Evolutionary conservation across 108 stramenopile genomes (phyloP).

Genomic region (Nitzschia inconspicua): DNA sequence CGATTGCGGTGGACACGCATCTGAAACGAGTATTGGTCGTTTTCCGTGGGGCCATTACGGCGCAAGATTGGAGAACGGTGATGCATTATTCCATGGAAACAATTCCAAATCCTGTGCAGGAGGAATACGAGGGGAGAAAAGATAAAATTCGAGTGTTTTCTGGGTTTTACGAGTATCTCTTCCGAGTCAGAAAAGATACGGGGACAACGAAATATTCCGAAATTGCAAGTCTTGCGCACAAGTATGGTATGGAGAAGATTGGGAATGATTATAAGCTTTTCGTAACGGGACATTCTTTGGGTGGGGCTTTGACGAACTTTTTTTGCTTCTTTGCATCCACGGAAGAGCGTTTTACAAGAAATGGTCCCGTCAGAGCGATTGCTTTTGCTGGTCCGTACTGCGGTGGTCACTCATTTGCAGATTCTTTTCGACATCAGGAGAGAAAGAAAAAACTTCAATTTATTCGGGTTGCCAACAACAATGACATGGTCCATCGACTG

Average conservation of each 20-base stretch:
- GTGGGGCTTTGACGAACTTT: slow-evolving; percentile 51
- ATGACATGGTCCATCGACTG: slow-evolving; percentile 15
- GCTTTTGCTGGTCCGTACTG: slow-evolving; percentile 63
- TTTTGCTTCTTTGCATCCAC: slow-evolving; percentile 67
- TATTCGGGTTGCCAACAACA: slow-evolving; percentile 47
- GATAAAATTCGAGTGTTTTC: slow-evolving; percentile 39
- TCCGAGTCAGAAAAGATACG: slow-evolving; percentile 63
- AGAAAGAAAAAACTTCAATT: slow-evolving; percentile 41
- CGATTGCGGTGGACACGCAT: slow-evolving; percentile 49
- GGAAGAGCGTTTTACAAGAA: slow-evolving; percentile 60
- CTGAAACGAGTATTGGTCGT: slow-evolving; percentile 60
- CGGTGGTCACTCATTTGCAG: slow-evolving; percentile 46
- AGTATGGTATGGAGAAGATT: slow-evolving; percentile 50
- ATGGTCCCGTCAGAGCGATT: slow-evolving; percentile 54
- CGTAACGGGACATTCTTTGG: slow-evolving; percentile 62
- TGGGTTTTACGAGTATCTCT: slow-evolving; percentile 60
- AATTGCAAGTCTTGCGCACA: slow-evolving; percentile 54
- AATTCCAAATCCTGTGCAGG: slow-evolving; percentile 57
- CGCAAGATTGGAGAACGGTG: slow-evolving; percentile 60
- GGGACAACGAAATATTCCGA: slow-evolving; percentile 63
- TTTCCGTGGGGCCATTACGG: slow-evolving; percentile 67
- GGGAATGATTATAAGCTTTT: slow-evolving; percentile 50
- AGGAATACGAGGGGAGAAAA: slow-evolving; percentile 33
- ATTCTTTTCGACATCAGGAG: slow-evolving; percentile 59
- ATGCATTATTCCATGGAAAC: slow-evolving; percentile 32